Evolutionary conservation across 1,284 basidiomycete genomes (phyloP).

Genomic region (Apiotrichum mycotoxinovorans): DNA sequence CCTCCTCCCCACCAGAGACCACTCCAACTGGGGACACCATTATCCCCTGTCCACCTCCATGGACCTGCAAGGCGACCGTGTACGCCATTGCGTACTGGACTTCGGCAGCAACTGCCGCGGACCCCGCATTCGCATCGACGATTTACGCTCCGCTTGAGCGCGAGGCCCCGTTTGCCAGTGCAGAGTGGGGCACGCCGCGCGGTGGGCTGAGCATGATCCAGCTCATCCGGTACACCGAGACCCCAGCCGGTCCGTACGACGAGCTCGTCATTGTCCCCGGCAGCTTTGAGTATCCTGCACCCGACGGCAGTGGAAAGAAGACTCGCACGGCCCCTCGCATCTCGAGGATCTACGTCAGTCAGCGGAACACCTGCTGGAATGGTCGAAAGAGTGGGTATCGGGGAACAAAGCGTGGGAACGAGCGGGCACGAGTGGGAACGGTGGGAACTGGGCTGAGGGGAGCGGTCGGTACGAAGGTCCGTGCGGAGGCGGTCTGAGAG

Average conservation of each 20-base stretch:
- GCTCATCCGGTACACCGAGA: constrained; percentile 7
- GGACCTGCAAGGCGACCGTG: constrained; percentile 7
- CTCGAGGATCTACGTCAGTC: constrained; percentile 10
- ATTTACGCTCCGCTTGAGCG: constrained; percentile 9
- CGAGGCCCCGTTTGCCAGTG: neutral
- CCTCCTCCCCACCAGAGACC: no score
- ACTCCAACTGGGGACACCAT: neutral
- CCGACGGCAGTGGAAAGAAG: neutral
- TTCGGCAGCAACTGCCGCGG: neutral
- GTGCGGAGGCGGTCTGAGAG: no score
- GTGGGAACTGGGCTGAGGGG: no score
- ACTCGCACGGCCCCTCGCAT: neutral
- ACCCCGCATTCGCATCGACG: neutral
- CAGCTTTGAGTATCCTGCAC: constrained; percentile 3
- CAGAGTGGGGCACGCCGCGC: neutral
- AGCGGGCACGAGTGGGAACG: no score
- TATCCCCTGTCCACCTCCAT: neutral
- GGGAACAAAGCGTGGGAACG: neutral
- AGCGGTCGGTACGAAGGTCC: no score
- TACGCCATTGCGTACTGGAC: constrained; percentile 3
- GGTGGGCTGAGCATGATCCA: constrained; percentile 8
- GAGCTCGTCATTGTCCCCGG: constrained; percentile 10
- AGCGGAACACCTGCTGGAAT: constrained; percentile 11
- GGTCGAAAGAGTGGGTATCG: constrained; percentile 6
- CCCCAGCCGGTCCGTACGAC: constrained; percentile 8